A percentile compares a stretch with the other conserved stretches of the same genome.
Conservation (phyloP, 345 rosid genomes). For the Balakata baccata region DNA sequence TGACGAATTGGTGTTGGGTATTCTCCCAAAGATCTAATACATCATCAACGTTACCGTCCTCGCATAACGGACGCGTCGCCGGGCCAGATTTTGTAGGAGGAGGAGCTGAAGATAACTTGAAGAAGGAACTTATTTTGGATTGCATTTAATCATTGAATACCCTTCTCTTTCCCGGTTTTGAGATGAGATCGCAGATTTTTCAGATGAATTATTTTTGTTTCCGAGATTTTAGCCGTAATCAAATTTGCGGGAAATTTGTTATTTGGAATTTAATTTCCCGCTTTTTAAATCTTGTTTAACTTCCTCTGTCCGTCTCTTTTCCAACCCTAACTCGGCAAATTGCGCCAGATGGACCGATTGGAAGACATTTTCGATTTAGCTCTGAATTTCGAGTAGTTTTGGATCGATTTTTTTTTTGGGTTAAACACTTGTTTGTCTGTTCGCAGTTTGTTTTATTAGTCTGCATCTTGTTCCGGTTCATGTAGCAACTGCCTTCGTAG, state of each 20-base stretch:
- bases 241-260: background rate
- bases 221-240: background rate
- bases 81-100: background rate
- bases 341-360: no score
- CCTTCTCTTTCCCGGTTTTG: background rate
- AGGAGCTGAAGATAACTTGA: slow-evolving; percentile 44
- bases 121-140: slow-evolving; percentile 74
- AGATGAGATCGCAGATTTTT: background rate
- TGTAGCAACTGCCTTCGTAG: no score
- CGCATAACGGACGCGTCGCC: slow-evolving; percentile 4
- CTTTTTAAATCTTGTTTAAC: background rate
- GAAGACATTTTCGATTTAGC: no score
- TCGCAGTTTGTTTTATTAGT: no score
- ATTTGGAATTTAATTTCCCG: background rate
- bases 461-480: no score
- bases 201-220: background rate
- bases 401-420: no score
- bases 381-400: no score
- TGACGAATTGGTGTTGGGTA: slow-evolving; percentile 33
- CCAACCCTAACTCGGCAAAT: no score
- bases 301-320: no score
- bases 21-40: slow-evolving; percentile 43
- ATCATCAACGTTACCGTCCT: slow-evolving; percentile 39
- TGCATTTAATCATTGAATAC: slow-evolving; percentile 39
- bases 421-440: no score